These are phyloP conservation scores for Xerocomellus intermedius DNA, from an alignment of 768 basidiomycete genomes.

Conservation along the genomic window DNA sequence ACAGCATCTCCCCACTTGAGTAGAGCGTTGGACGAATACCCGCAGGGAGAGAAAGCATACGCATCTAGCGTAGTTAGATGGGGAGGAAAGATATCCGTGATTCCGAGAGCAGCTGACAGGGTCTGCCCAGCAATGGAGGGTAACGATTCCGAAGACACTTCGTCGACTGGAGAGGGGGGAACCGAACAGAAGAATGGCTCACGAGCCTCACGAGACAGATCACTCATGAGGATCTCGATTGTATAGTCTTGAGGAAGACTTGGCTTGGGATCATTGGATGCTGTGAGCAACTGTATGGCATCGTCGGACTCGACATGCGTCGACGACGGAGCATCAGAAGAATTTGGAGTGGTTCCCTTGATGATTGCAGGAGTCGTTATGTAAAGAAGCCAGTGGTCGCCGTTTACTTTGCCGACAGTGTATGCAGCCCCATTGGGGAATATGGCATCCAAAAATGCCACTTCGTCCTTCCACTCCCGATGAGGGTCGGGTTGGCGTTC, in stretches of 20 bases:
- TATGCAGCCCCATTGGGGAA: slow-evolving; percentile 91
- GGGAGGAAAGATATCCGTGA: slow-evolving; percentile 77
- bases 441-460: slow-evolving; percentile 85
- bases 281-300: slow-evolving; percentile 6
- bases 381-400: slow-evolving; percentile 98
- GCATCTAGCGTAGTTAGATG: slow-evolving; percentile 84
- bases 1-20: slow-evolving; percentile 51
- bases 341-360: slow-evolving; percentile 23
- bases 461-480: slow-evolving; percentile 90
- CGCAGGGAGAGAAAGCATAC: slow-evolving; percentile 92
- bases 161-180: slow-evolving; percentile 47
- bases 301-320: slow-evolving; percentile 14
- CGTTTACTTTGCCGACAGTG: slow-evolving; percentile 96
- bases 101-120: slow-evolving; percentile 72
- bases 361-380: slow-evolving; percentile 61
- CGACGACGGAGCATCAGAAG: slow-evolving; percentile 16
- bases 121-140: slow-evolving; percentile 30
- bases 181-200: slow-evolving; percentile 65
- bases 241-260: slow-evolving; percentile 71
- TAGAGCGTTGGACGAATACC: slow-evolving; percentile 93
- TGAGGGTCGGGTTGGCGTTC: slow-evolving; percentile 93
- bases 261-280: slow-evolving; percentile 13
- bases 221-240: slow-evolving; percentile 97
- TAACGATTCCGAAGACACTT: slow-evolving; percentile 41
- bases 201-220: slow-evolving; percentile 74